Evolutionary conservation across 2,329 filamentous ascomycete species (phyloP), one percentile per base, ranked within the genome.

Genomic region (Neopestalotiopsis rosae): DNA sequence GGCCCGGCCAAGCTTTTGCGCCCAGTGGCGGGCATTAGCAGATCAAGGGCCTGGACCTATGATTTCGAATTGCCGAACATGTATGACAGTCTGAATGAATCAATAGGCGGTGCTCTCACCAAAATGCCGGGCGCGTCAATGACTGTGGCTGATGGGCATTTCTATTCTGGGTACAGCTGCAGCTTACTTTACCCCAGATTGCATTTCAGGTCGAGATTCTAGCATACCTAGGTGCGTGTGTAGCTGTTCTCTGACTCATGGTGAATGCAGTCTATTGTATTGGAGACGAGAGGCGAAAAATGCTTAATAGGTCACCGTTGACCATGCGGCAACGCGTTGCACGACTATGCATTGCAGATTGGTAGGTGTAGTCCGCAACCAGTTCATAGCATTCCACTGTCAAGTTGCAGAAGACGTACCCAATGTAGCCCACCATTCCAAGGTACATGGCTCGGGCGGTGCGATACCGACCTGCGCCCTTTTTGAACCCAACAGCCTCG

Each of bases 401-500:
- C 24, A 40, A 17, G 20, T 64, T 20, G 12, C n/a, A 17, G n/a
- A 2, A 10, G 20, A 20, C 38, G 61, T 64, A 64, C 40, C 61
- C 24, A 32, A 64, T 28, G 61, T 64, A 64, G 32, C 61, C 61
- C 61, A 45, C 61, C 61, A 45, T 6, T 52, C 45, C 38, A 17
- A 49, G 61, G 61, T 64, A 64, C 61, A 64, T 45, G 20, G n/a
- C 40, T 17, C 14, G 61, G 40, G 20, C n/a, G 12, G 34, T 20
- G 34, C 61, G 59, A 64, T 52, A 64, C 61, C 30, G 30, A 38
- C 34, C 20, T 49, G 38, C 61, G 38, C 59, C 28, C 30, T 49
- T 32, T 49, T 64, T 17, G 24, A 32, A 64, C 61, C 61, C 61
- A 64, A 64, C 61, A 32, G 61, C 42, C 40, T 64, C 40, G 40